These are phyloP conservation scores for Penicillium pulvis DNA, from an alignment of 495 filamentous ascomycete species.

Conservation along the genomic window DNA sequence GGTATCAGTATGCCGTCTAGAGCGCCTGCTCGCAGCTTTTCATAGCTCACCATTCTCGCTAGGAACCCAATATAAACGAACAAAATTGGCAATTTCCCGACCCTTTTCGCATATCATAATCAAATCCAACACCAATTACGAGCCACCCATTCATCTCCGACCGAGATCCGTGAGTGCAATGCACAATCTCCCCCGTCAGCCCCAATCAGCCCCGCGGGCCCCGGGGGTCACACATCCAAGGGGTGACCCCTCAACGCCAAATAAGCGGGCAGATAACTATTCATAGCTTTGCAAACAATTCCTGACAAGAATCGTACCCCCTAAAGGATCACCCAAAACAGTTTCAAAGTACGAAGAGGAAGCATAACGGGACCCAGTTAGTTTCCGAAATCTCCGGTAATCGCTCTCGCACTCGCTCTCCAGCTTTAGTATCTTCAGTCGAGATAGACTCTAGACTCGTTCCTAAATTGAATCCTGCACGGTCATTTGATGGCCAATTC, in stretches of 20 bases:
- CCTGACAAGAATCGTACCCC: neutral
- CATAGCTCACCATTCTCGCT: neutral
- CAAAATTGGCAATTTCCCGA: neutral
- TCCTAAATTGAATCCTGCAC: neutral
- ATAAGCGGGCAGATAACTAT: neutral
- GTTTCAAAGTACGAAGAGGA: neutral
- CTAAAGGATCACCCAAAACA: neutral
- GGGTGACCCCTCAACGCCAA: neutral
- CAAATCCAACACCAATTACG: neutral
- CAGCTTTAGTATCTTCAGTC: neutral
- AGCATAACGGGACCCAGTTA: neutral
- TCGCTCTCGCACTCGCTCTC: neutral
- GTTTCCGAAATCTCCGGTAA: neutral
- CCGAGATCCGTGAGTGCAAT: neutral
- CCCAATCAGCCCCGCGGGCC: neutral
- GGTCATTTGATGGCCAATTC: neutral
- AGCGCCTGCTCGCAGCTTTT: neutral
- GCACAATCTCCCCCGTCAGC: neutral
- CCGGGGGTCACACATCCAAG: neutral
- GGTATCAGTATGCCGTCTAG: neutral
- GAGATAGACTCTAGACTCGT: neutral
- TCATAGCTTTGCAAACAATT: neutral
- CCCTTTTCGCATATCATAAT: neutral
- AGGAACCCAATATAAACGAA: neutral
- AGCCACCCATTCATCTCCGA: neutral